Evolutionary conservation across 768 basidiomycete species (phyloP).

Genomic region (Sarcodon sp.): DNA sequence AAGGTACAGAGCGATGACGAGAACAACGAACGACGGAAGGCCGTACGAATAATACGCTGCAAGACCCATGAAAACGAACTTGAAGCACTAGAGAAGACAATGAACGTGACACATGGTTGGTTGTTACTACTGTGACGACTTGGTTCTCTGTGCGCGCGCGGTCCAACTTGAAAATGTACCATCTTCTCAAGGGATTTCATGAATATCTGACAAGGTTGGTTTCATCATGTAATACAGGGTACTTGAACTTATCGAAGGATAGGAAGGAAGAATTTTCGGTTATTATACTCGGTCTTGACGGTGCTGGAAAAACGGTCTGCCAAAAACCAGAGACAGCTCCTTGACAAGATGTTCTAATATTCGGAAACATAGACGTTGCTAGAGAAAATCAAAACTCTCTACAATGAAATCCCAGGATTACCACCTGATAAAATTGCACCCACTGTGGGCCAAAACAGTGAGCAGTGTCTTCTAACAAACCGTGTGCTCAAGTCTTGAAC

Average conservation of each 20-base stretch:
- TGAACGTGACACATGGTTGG: background rate
- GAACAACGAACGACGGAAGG: conserved; percentile 48
- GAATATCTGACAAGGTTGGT: conserved; percentile 74
- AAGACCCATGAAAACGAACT: conserved; percentile 16
- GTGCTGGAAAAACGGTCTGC: conserved; percentile 81
- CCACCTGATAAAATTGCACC: conserved; percentile 89
- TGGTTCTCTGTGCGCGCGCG: background rate
- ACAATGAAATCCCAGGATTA: conserved; percentile 79
- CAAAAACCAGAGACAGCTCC: background rate
- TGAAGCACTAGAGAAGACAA: background rate
- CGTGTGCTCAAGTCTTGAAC: background rate
- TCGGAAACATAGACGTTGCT: conserved; percentile 52
- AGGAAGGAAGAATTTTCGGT: conserved; percentile 89
- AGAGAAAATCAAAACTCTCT: conserved; percentile 89
- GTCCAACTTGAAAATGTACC: conserved; percentile 71
- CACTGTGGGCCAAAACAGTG: conserved; percentile 96
- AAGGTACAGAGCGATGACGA: conserved; percentile 71
- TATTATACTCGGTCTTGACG: conserved; percentile 88
- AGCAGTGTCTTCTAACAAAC: conserved; percentile 14
- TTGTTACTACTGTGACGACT: conserved; percentile 7
- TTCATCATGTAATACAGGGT: no score
- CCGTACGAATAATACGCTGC: conserved; percentile 52
- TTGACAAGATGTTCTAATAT: background rate
- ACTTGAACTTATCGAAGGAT: background rate
- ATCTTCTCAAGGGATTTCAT: conserved; percentile 85